phyloP scores from a whole-genome alignment of 495 filamentous ascomycete species.

The Hyaloscypha bicolor region DNA sequence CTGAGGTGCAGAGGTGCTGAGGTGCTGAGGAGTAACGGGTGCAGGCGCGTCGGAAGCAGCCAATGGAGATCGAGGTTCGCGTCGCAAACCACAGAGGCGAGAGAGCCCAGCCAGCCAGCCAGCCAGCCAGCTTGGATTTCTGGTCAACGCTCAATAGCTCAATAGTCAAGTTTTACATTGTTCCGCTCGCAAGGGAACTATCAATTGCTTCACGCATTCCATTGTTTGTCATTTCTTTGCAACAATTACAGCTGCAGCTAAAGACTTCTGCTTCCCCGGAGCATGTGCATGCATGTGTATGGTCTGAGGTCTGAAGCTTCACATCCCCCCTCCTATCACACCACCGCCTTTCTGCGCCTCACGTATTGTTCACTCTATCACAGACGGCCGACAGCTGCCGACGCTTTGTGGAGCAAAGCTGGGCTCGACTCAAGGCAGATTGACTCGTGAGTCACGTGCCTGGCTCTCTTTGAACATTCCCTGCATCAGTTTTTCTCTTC shows the following conservation, averaged over 20 bases:
- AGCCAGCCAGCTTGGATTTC: neutral
- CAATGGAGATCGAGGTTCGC: too few species aligned
- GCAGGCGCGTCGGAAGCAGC: too few species aligned
- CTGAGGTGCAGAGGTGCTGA: too few species aligned
- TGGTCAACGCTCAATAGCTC: neutral
- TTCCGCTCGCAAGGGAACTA: neutral
- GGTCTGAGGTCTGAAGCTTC: neutral
- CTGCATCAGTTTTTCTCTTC: neutral
- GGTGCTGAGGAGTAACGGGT: too few species aligned
- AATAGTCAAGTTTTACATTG: neutral
- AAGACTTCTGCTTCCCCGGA: neutral
- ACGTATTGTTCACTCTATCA: neutral
- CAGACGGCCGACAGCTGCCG: neutral
- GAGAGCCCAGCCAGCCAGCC: neutral
- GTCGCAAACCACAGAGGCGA: too few species aligned
- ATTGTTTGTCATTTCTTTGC: neutral
- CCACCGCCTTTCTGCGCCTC: neutral
- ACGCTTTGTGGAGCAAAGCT: neutral
- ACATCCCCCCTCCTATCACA: neutral
- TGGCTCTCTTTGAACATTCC: neutral
- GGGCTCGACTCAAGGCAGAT: neutral
- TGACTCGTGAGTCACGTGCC: neutral
- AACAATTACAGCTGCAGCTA: neutral
- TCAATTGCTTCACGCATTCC: neutral
- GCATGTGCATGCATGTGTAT: too few species aligned